Evolutionary conservation across 2,329 filamentous ascomycete species (phyloP), one percentile per base, ranked within the genome.

Genomic region (Verticillium albo-atrum): DNA sequence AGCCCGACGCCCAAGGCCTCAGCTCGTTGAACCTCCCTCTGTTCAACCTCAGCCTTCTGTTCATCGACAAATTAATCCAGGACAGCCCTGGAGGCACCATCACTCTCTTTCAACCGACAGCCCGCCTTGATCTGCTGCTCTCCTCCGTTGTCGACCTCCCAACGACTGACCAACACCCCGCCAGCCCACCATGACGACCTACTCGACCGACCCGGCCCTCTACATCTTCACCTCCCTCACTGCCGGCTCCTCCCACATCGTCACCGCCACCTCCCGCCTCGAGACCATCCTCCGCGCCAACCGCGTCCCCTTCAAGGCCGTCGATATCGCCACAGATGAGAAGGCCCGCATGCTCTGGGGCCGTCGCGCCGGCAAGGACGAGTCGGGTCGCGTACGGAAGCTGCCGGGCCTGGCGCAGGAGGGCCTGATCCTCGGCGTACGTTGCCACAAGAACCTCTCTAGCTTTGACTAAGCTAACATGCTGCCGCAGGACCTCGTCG

Each of bases 201-300:
- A 79, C 71, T 79, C 79, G 65, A 81, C 79, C 66, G 89, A 91
- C 72, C 84, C 89, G 55, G 82, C 88, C 28, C 87, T 99, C 63
- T 99, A 95, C 79, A 89, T 99, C 68, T 97, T 96, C 79, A 98
- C 95, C 62, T 98, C 94, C 57, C 83, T 99, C 59, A 98, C 95
- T 23, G 91, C 95, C 61, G 95, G 95, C 64, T 97, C 92, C 47
- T 96, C 92, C 26, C 92, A 97, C 74, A 97, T 98, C 73, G 88
- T 98, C 70, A 98, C 95, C 47, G 95, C 93, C 27, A 98, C 95
- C 1, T 96, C 93, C 58, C 90, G 95, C 54, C 87, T 99, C 66
- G 94, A 99, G 77, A 97, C 93, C 14, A 98, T 99, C 70, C 84
- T 99, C 61, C 94, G 92, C 71, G 93, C 92, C 64, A 97, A 98